Evolutionary conservation across 345 rosid species (phyloP), one percentile per base, ranked within the genome.

Genomic region (Corchorus olitorius): DNA sequence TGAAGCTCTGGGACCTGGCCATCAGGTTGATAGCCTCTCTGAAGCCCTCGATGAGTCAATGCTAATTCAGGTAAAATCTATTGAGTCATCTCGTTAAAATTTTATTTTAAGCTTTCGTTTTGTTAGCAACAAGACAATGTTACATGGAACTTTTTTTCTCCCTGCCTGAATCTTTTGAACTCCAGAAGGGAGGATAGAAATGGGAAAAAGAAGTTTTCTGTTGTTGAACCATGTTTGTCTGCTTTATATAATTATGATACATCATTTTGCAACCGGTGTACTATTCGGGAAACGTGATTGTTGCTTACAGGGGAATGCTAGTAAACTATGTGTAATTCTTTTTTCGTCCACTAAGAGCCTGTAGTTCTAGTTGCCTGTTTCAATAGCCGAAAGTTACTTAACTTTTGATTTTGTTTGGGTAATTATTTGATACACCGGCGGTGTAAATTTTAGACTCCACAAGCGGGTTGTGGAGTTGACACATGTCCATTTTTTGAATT

Each of bases 31-130:
- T 73, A 75, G 79, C 78, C 99, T 96, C 71, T 76, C 83, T 55
- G 91, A 92, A 75, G 79, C 88, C 80, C 99, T 96, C 83, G 98
- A 93, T 41, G 98, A 89, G 81, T 87, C 93, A 4, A 93, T 96
- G 99, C 91, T 96, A 68, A 85, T 79, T 80, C 94, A 96, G 98
- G 99, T 96, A 83, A 80, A 56, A 59, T 33, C 43, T 53, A 78
- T 53, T 14, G 12, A 60, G 19, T 19, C 49, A 22, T 50, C 62
- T 41, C 13, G 5, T 53, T 48, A 33, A 3, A 15, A 5, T 76
- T 67, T 68, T 34, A 27, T 37, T 67, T 68, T 34, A 27, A 22
- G 2, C 34, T 35, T 75, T 64, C 17, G 13, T 13, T 45, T n/a
- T 54, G 37, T 71, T 34, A 49, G 49, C 45, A 33, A 17, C 50